These are phyloP conservation scores for Rutstroemia sp. DNA, from an alignment of 2,329 filamentous ascomycete genomes.

Conservation along the genomic window DNA sequence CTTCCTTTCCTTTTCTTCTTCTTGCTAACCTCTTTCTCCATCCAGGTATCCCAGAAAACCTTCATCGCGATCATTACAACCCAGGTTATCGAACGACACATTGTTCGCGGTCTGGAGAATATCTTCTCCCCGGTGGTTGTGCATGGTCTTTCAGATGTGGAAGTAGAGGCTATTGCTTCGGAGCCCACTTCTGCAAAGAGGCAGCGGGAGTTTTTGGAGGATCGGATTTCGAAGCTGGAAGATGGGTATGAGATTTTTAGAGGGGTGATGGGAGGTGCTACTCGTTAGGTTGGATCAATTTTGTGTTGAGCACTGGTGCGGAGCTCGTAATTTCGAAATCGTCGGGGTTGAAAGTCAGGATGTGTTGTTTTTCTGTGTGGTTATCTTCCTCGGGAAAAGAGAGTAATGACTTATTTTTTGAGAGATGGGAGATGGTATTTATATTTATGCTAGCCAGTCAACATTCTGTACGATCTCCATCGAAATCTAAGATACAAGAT, in stretches of 20 bases:
- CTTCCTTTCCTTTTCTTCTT: background rate
- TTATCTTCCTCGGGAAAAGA: too few relatives aligned
- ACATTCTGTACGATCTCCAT: too few relatives aligned
- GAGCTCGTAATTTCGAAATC: too few relatives aligned
- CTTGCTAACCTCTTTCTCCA: background rate
- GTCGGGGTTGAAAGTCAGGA: too few relatives aligned
- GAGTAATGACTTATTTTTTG: too few relatives aligned
- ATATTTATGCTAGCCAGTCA: too few relatives aligned
- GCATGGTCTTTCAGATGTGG: conserved; percentile 6
- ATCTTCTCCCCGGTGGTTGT: conserved; percentile 14
- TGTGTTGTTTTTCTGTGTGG: too few relatives aligned
- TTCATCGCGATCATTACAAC: conserved; percentile 31
- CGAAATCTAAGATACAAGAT: too few relatives aligned
- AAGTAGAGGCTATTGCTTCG: conserved; percentile 21
- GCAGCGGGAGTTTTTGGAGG: conserved; percentile 21
- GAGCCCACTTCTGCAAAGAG: conserved; percentile 20
- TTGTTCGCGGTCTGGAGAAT: conserved; percentile 12
- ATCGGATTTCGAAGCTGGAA: conserved; percentile 22
- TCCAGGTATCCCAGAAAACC: conserved; percentile 27
- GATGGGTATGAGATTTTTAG: conserved; percentile 23
- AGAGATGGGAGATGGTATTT: too few relatives aligned
- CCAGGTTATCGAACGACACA: conserved; percentile 26
- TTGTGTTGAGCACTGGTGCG: too few relatives aligned
- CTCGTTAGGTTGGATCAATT: too few relatives aligned
- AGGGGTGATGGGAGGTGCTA: conserved; percentile 13